Conservation (phyloP, 441 rosid species). For the Croton setiger region DNA sequence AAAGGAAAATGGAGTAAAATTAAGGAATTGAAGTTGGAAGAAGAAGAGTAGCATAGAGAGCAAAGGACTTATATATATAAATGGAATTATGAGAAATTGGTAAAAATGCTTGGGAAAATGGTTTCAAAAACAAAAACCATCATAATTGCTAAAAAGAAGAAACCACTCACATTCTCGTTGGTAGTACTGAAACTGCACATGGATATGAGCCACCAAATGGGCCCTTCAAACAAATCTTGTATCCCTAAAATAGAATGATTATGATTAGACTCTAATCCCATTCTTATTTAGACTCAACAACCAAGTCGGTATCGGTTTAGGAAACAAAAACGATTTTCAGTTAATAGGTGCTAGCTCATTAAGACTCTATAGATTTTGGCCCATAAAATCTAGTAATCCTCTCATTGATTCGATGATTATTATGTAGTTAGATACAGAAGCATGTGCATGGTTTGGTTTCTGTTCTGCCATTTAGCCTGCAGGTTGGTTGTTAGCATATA, state of each 20-base stretch:
- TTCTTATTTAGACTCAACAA: neutral
- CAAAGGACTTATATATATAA: too few species aligned
- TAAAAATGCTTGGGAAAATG: constrained; percentile 14
- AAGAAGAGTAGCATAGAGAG: too few species aligned
- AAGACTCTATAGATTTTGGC: constrained; percentile 5
- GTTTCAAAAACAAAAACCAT: constrained; percentile 17
- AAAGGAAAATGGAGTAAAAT: too few species aligned
- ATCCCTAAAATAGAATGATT: constrained; percentile 17
- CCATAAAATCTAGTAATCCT: constrained; percentile 22
- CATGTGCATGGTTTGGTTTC: constrained; percentile 13
- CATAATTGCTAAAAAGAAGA: constrained; percentile 7
- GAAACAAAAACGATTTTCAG: constrained; percentile 2
- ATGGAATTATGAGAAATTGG: too few species aligned
- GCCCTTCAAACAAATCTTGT: constrained; percentile 2
- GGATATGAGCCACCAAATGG: constrained; percentile 19
- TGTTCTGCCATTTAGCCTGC: constrained; percentile 7
- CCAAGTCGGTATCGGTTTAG: constrained; percentile 7
- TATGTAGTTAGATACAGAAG: constrained; percentile 4
- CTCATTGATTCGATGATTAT: constrained; percentile 6
- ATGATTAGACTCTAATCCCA: constrained; percentile 21
- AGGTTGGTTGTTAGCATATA: constrained; percentile 18
- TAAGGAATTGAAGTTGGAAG: too few species aligned
- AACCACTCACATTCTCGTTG: neutral
- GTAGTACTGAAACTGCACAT: constrained; percentile 15
- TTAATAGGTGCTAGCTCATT: neutral